Conservation (phyloP, 352 stramenopile genomes). For the Globisporangium nunn region DNA sequence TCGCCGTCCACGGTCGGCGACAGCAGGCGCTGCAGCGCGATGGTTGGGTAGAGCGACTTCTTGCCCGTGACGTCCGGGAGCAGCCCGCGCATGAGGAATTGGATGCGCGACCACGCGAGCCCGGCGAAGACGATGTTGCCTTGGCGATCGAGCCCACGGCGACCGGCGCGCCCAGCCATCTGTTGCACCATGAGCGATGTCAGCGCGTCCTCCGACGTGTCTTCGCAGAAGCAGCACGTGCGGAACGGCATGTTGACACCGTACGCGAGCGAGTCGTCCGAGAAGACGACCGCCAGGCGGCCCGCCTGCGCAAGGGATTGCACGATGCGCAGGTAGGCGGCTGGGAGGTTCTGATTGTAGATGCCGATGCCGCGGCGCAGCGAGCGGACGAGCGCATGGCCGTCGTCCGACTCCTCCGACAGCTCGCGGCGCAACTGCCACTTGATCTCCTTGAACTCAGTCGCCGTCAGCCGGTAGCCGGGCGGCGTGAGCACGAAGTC, state of each 20-base stretch:
- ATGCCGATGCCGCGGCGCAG: slow-evolving; percentile 96
- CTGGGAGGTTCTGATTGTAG: slow-evolving; percentile 97
- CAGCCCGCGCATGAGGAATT: slow-evolving; percentile 95
- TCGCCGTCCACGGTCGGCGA: slow-evolving; percentile 88
- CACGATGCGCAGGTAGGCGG: slow-evolving; percentile 93
- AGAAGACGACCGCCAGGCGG: slow-evolving; percentile 97
- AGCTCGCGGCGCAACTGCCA: slow-evolving; percentile 80
- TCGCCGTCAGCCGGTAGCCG: slow-evolving; percentile 91
- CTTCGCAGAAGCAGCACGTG: slow-evolving; percentile 97
- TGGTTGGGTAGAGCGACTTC: slow-evolving; percentile 89
- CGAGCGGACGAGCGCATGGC: slow-evolving; percentile 75
- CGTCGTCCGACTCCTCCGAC: slow-evolving; percentile 77
- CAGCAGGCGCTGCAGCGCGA: slow-evolving; percentile 89
- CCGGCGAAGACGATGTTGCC: slow-evolving; percentile 96
- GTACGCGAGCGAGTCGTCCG: slow-evolving; percentile 96
- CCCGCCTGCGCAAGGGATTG: slow-evolving; percentile 95
- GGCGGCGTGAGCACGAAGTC: slow-evolving; percentile 95
- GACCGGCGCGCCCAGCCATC: slow-evolving; percentile 97
- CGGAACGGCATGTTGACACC: slow-evolving; percentile 99
- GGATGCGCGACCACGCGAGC: slow-evolving; percentile 92
- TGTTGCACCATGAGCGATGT: slow-evolving; percentile 98
- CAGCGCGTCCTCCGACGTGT: slow-evolving; percentile 90
- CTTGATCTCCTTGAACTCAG: slow-evolving; percentile 88
- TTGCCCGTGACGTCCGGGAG: slow-evolving; percentile 92
- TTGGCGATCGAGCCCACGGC: slow-evolving; percentile 96